These are phyloP conservation scores for Tuctoria greenei DNA, from an alignment of 176 grass and related monocot species.

Conservation along the genomic window DNA sequence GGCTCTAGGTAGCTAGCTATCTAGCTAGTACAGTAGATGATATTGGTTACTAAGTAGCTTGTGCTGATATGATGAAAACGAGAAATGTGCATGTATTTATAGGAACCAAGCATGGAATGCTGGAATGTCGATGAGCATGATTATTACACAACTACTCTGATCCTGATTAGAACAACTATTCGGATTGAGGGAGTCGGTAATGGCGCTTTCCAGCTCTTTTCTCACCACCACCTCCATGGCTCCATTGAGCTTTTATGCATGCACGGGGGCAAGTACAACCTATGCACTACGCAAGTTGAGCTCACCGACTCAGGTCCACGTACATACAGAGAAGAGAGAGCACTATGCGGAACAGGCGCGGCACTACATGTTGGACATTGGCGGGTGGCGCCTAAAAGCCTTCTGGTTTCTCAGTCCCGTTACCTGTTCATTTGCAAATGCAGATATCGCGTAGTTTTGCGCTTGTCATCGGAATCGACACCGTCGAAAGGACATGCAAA, in stretches of 20 bases:
- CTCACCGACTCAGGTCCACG: conserved; percentile 34
- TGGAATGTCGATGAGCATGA: not conserved
- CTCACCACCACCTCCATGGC: too few relatives aligned
- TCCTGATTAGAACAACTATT: not conserved
- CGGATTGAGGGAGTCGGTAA: conserved; percentile 36
- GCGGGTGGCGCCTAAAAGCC: conserved; percentile 34
- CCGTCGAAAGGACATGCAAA: not conserved
- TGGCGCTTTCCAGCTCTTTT: conserved; percentile 47
- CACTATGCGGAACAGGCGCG: not conserved
- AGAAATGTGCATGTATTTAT: conserved; percentile 17
- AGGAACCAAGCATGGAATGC: not conserved
- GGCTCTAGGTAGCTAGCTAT: not conserved
- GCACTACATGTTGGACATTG: too few relatives aligned
- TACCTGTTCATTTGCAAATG: not conserved
- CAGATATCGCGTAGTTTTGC: not conserved
- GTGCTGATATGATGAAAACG: conserved; percentile 10
- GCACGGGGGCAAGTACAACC: conserved; percentile 58
- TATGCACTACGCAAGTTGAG: conserved; percentile 40
- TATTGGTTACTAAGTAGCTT: not conserved
- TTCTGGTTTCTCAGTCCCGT: not conserved
- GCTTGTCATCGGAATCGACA: conserved; percentile 18
- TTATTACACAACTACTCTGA: not conserved
- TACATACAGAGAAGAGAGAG: conserved; percentile 18
- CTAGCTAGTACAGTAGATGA: too few relatives aligned
- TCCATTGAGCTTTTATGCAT: conserved; percentile 26